phyloP scores from a whole-genome alignment of 2,329 filamentous ascomycete species.

The Colletotrichum caudatum region DNA sequence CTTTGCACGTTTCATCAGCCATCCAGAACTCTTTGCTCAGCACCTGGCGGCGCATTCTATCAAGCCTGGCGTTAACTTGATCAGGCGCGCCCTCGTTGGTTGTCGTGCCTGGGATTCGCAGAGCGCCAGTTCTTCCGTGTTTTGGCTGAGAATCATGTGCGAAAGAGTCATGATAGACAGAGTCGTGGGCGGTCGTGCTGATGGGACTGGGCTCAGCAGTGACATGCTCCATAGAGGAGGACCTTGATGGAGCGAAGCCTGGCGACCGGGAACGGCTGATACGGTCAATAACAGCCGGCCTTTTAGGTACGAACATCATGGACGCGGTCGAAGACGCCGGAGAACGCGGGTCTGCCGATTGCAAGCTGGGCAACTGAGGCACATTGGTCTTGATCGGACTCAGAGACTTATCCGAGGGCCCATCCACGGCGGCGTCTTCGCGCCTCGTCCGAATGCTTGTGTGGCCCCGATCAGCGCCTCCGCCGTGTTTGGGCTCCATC shows the following conservation, averaged over 20 bases:
- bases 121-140: slow-evolving; percentile 58
- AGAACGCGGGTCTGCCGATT: slow-evolving; percentile 49
- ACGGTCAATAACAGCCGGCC: slow-evolving; percentile 67
- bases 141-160: slow-evolving; percentile 59
- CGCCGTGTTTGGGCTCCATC: slow-evolving; percentile 52
- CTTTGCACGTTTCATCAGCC: slow-evolving; percentile 97
- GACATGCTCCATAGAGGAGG: slow-evolving; percentile 69
- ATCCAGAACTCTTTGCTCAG: slow-evolving; percentile 98
- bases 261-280: slow-evolving; percentile 62
- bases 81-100: slow-evolving; percentile 68
- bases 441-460: slow-evolving; percentile 49
- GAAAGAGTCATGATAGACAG: slow-evolving; percentile 69
- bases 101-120: slow-evolving; percentile 68
- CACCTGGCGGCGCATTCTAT: slow-evolving; percentile 85
- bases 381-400: slow-evolving; percentile 56
- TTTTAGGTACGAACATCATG: slow-evolving; percentile 55
- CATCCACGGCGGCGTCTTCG: slow-evolving; percentile 62
- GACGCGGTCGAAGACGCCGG: slow-evolving; percentile 53
- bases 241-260: slow-evolving; percentile 62
- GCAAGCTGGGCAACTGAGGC: slow-evolving; percentile 50
- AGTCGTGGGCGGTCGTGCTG: slow-evolving; percentile 70
- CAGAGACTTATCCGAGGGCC: slow-evolving; percentile 57
- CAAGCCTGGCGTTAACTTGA: slow-evolving; percentile 70
- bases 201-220: slow-evolving; percentile 68
- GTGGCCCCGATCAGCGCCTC: slow-evolving; percentile 45